Percentiles rank a stretch among this genome's conserved stretches.
Conservation (phyloP, 345 rosid genomes). For the Moricandia arvensis region DNA sequence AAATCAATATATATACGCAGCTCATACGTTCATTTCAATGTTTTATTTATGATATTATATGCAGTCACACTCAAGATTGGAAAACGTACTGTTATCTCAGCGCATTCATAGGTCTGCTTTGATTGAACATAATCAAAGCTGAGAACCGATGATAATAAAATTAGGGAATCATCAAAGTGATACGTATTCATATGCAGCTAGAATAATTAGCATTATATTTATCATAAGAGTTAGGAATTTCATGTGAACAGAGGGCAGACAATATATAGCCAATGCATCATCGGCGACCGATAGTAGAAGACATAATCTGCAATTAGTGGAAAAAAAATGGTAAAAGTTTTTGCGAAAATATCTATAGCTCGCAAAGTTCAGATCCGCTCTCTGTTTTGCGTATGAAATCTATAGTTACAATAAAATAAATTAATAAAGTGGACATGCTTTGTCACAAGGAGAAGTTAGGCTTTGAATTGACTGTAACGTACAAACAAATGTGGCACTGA, state of each 20-base stretch:
- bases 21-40: not conserved
- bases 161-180: slow-evolving; percentile 11
- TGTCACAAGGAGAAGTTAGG: slow-evolving; percentile 22
- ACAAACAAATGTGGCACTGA: slow-evolving; percentile 30
- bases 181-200: slow-evolving; percentile 1
- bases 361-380: no score
- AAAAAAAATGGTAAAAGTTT: no score
- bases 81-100: no score
- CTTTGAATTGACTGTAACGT: slow-evolving; percentile 19
- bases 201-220: slow-evolving; percentile 1
- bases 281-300: not conserved
- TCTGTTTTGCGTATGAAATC: no score
- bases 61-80: slow-evolving; percentile 17
- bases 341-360: no score
- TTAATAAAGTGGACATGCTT: slow-evolving; percentile 18
- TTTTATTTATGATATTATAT: not conserved
- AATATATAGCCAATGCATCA: slow-evolving; percentile 30
- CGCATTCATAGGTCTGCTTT: no score
- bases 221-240: slow-evolving; percentile 7
- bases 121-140: slow-evolving; percentile 27
- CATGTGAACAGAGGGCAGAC: slow-evolving; percentile 28
- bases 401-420: not conserved
- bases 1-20: not conserved
- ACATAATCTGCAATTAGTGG: not conserved
- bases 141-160: slow-evolving; percentile 7